Evolutionary conservation across 768 basidiomycete genomes (phyloP), one percentile per base, ranked within the genome.

Genomic region (Hydnomerulius pinastri): DNA sequence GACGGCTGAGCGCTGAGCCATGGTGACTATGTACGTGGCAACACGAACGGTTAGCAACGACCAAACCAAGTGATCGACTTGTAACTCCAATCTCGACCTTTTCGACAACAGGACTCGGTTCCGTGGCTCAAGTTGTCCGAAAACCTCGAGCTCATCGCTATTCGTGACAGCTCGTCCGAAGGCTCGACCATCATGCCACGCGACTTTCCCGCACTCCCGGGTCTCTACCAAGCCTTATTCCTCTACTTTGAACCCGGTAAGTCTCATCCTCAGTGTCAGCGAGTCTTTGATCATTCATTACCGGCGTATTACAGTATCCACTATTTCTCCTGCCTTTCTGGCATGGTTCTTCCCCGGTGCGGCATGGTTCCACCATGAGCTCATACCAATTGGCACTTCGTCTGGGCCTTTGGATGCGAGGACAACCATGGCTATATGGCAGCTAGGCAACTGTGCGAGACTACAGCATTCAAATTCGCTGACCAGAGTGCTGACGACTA

Each of bases 231-330:
- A 46, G 58, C 77, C 5, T 66, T 86, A 3, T 87, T 87, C 61
- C 70, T 87, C 27, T 80, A 86, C 65, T 59, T 87, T 5, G 86
- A 88, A 64, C 86, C 86, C 18, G 56, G 86, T 85, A 30, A 18
- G 60, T 51, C 49, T 68, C 48, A 11, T 55, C 18, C 15, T 38
- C 17, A 17, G 9, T 24, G n/a, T 35, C 17, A 42, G 23, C 38
- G 10, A 12, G 8, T 11, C 11, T 30, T 4, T 33, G 33, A 17
- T 67, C 66, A 43, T 6, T 20, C 9, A 13, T 33, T 38, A 58
- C 64, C 51, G 12, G 53, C 38, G n/a, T 42, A 6, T 24, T 30
- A 11, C 37, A 82, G 82, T 73, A 32, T 78, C 79, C 7, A 82
- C 78, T 10, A 63, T 79, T n/a, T 59, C 73, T 4, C 77, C 81